Evolutionary conservation across 1,284 basidiomycete genomes (phyloP).

Genomic region (Cystobasidium sp.): DNA sequence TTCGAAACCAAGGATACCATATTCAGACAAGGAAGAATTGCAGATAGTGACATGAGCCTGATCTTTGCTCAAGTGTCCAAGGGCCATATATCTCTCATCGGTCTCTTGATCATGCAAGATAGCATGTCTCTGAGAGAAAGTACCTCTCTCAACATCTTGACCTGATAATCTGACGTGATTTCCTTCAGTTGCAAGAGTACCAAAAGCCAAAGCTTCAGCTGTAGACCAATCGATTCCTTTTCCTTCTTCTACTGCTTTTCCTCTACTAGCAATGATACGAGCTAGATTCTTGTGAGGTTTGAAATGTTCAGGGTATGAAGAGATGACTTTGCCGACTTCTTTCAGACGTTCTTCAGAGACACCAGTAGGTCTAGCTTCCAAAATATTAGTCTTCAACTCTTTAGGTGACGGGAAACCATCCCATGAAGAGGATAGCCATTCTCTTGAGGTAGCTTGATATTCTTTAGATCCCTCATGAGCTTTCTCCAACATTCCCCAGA

Average conservation of each 20-base stretch:
- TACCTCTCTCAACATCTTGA: conserved; percentile 98
- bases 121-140: conserved; percentile 99
- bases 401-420: conserved; percentile 97
- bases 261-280: conserved; percentile 84
- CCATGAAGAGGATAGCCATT: conserved; percentile 98
- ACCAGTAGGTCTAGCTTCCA: conserved; percentile 88
- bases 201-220: conserved; percentile 97
- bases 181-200: conserved; percentile 87
- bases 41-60: conserved; percentile 93
- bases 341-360: conserved; percentile 76
- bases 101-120: conserved; percentile 95
- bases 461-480: conserved; percentile 88
- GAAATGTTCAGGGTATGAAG: conserved; percentile 82
- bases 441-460: conserved; percentile 88
- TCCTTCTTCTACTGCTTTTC: conserved; percentile 88
- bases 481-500: conserved; percentile 97
- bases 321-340: conserved; percentile 83
- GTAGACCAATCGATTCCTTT: conserved; percentile 97
- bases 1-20: conserved; percentile 93
- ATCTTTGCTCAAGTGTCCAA: conserved; percentile 82
- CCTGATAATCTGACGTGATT: conserved; percentile 95
- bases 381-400: conserved; percentile 87
- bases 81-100: conserved; percentile 84
- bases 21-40: conserved; percentile 98
- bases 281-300: conserved; percentile 89